These are phyloP conservation scores for Hymenoscyphus salicellus DNA, from an alignment of 2,329 filamentous ascomycete species.

Conservation along the genomic window DNA sequence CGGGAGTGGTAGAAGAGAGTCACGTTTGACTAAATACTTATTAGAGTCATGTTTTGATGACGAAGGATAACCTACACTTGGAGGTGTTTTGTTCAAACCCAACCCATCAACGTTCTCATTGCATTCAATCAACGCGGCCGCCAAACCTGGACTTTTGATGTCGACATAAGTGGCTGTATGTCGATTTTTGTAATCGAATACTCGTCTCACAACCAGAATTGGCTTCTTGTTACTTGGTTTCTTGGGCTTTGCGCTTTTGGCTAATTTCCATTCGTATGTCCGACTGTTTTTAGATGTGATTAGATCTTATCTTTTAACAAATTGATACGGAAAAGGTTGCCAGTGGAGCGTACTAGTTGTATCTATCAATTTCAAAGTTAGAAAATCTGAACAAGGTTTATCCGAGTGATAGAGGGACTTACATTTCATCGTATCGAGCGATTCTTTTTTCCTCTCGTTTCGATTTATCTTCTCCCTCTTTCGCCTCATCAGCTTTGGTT, in stretches of 20 bases:
- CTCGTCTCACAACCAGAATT: background rate
- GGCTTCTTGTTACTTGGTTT: background rate
- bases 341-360: no score
- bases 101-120: background rate
- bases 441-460: background rate
- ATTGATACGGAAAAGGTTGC: no score
- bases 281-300: no score
- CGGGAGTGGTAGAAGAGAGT: constrained; percentile 1
- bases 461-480: background rate
- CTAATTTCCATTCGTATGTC: background rate
- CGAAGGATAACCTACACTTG: background rate
- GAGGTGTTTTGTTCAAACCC: background rate
- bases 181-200: constrained; percentile 4
- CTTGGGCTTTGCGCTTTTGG: background rate
- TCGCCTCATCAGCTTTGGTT: background rate
- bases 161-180: background rate
- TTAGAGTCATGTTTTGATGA: background rate
- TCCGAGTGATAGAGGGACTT: background rate
- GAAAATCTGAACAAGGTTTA: background rate
- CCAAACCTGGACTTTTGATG: background rate
- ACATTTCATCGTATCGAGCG: constrained; percentile 3
- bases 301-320: no score
- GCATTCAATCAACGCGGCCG: background rate
- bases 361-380: no score
- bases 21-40: background rate